A percentile compares a stretch with the other conserved stretches of the same genome.
Evolutionary conservation across 345 rosid species (phyloP).

Genomic region (Eucalyptus camaldulensis): DNA sequence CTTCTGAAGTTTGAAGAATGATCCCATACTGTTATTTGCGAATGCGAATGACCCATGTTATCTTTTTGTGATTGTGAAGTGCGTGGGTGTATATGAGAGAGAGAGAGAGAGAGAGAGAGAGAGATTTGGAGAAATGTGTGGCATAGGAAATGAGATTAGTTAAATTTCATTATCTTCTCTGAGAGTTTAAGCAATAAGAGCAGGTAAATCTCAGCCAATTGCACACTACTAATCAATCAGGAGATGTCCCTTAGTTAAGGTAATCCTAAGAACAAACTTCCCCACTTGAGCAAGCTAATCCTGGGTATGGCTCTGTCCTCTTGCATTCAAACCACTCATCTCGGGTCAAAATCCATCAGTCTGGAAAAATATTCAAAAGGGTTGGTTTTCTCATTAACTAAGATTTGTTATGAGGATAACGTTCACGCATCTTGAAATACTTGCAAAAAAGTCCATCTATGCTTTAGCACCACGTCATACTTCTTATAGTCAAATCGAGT

Average conservation of each 20-base stretch:
- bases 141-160: not conserved
- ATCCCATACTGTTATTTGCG: not conserved
- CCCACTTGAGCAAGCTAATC: not conserved
- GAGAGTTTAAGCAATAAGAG: not conserved
- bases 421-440: not conserved
- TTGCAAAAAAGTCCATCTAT: not conserved
- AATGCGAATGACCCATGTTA: no score
- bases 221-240: not conserved
- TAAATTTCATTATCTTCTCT: not conserved
- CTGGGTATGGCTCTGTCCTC: not conserved
- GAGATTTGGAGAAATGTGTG: not conserved
- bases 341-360: not conserved
- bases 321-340: not conserved
- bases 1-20: not conserved
- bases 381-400: not conserved
- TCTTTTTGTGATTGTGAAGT: not conserved
- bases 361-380: not conserved
- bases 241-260: not conserved
- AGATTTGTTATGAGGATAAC: not conserved
- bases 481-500: not conserved
- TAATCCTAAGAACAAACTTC: not conserved
- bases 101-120: not conserved
- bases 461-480: rapidly evolving
- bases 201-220: not conserved
- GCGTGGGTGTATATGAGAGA: not conserved